Conservation (phyloP, 108 stramenopile genomes). For the Fragilaria radians region DNA sequence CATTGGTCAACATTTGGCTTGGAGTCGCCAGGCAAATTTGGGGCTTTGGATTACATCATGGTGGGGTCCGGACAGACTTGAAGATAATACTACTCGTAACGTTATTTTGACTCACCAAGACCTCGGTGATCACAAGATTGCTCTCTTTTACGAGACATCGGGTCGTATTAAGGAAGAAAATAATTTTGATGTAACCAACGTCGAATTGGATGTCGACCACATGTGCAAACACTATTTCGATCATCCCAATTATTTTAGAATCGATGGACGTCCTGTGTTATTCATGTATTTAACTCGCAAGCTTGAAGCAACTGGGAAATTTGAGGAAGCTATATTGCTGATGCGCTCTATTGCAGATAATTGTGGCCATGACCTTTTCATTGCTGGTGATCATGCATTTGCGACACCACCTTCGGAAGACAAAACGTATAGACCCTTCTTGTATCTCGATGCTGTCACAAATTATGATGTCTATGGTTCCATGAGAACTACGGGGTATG, state of each 20-base stretch:
- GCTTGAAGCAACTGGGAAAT: background rate
- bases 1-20: constrained; percentile 30
- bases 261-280: constrained; percentile 12
- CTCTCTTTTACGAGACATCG: constrained; percentile 13
- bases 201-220: background rate
- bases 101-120: constrained; percentile 15
- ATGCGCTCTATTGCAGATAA: constrained; percentile 9
- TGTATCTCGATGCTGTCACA: constrained; percentile 7
- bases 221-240: constrained; percentile 2
- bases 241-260: background rate
- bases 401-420: background rate
- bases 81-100: constrained; percentile 16
- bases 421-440: constrained; percentile 2
- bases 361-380: constrained; percentile 12
- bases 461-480: constrained; percentile 9
- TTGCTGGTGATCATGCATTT: constrained; percentile 12
- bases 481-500: constrained; percentile 15
- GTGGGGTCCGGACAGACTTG: constrained; percentile 29
- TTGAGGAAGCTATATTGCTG: background rate
- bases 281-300: constrained; percentile 6
- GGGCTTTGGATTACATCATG: constrained; percentile 35
- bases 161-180: constrained; percentile 8
- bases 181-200: background rate
- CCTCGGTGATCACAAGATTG: constrained; percentile 8
- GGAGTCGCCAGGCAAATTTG: constrained; percentile 42